A percentile compares a stretch with the other conserved stretches of the same genome.
Evolutionary conservation across 2,329 filamentous ascomycete species (phyloP).

Genomic region (Reticulascus tulasneorum): DNA sequence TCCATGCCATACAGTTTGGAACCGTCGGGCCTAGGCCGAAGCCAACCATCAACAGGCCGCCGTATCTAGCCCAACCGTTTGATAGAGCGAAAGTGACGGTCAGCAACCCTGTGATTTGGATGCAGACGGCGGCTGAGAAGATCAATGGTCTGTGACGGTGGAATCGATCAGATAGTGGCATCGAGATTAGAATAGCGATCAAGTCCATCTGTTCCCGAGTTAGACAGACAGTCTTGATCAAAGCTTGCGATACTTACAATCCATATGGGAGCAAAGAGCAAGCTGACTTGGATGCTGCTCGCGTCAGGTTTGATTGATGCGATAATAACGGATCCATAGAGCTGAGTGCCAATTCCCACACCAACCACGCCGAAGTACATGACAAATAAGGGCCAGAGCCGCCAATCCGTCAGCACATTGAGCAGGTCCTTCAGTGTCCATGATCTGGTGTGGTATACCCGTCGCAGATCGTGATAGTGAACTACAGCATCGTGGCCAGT

Average conservation of each 20-base stretch:
- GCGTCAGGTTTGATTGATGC: constrained; percentile 70
- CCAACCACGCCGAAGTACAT: constrained; percentile 97
- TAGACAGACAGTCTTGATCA: constrained; percentile 6
- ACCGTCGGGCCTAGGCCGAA: constrained; percentile 89
- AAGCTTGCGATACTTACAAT: constrained; percentile 53
- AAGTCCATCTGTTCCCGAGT: constrained; percentile 62
- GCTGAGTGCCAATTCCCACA: constrained; percentile 84
- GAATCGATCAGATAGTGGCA: constrained; percentile 83
- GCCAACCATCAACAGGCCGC: constrained; percentile 82
- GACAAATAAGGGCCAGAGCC: constrained; percentile 76
- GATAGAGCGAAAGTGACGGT: constrained; percentile 69
- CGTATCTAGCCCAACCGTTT: constrained; percentile 79
- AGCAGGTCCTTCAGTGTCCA: constrained; percentile 72
- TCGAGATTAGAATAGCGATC: constrained; percentile 79
- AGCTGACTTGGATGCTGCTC: constrained; percentile 69
- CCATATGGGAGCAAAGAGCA: constrained; percentile 90
- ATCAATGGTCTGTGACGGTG: constrained; percentile 74
- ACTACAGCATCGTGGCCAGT: constrained; percentile 72
- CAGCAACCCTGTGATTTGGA: constrained; percentile 80
- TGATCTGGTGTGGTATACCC: constrained; percentile 71
- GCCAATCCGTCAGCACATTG: constrained; percentile 75
- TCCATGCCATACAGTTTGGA: constrained; percentile 93
- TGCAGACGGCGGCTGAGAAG: constrained; percentile 69
- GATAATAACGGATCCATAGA: constrained; percentile 86
- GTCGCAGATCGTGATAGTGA: constrained; percentile 77